phyloP scores from a whole-genome alignment of 2,329 filamentous ascomycete species.

The Colletotrichum tamarilloi region DNA sequence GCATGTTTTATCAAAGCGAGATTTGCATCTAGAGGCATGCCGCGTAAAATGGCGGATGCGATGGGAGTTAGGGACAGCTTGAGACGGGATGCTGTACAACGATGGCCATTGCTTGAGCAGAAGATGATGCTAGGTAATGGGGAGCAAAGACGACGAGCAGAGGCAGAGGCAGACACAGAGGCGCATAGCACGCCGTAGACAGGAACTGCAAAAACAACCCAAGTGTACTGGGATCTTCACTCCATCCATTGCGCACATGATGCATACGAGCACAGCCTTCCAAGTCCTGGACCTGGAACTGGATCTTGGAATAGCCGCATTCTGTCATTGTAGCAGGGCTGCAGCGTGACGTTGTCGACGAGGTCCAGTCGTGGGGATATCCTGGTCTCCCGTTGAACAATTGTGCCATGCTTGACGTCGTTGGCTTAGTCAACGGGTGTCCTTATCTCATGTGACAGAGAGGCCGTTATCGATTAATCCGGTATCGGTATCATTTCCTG shows the following conservation, averaged over 20 bases:
- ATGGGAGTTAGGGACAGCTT: neutral
- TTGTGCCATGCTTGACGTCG: neutral
- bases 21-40: conserved; percentile 32
- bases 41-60: conserved; percentile 5
- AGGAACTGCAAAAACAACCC: conserved; percentile 17
- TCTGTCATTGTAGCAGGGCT: conserved; percentile 23
- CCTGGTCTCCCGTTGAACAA: neutral
- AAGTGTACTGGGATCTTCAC: conserved; percentile 23
- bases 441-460: neutral
- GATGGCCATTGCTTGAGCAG: neutral
- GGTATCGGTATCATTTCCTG: neutral
- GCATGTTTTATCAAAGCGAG: conserved; percentile 33
- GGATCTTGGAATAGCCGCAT: conserved; percentile 2
- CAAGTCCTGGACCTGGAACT: neutral
- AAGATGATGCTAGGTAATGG: neutral
- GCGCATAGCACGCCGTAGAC: conserved; percentile 5
- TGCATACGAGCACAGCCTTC: neutral
- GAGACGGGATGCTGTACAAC: conserved; percentile 1
- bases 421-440: conserved; percentile 18
- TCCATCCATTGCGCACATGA: conserved; percentile 24
- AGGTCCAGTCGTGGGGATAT: conserved; percentile 3
- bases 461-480: neutral
- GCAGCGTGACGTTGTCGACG: conserved; percentile 31
- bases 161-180: neutral
- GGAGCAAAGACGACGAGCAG: neutral